Evolutionary conservation across 1,284 basidiomycete species (phyloP).

Genomic region (Anthracocystis setariae): DNA sequence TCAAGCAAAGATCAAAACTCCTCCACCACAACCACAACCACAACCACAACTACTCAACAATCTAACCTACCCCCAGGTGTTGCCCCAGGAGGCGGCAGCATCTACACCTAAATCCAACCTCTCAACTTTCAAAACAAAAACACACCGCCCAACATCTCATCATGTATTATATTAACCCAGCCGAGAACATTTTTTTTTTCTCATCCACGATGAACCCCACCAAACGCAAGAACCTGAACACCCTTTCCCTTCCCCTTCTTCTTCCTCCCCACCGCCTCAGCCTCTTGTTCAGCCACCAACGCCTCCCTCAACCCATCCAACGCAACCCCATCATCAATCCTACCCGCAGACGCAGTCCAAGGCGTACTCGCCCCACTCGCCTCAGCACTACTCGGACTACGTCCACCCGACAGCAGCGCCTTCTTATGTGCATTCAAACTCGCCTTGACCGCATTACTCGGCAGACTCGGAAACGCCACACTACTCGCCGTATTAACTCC

Average conservation of each 20-base stretch:
- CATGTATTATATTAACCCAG: not conserved
- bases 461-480: constrained; percentile 56
- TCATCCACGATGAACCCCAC: constrained; percentile 48
- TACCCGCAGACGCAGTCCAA: constrained; percentile 12
- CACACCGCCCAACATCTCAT: too few species aligned
- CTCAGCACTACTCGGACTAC: not conserved
- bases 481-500: constrained; percentile 29
- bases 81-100: constrained; percentile 40
- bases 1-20: not conserved
- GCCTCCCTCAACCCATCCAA: constrained; percentile 35
- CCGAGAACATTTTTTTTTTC: not conserved
- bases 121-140: too few species aligned
- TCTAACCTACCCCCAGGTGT: constrained; percentile 32
- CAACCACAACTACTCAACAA: not conserved
- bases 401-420: constrained; percentile 38
- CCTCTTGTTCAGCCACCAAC: constrained; percentile 15
- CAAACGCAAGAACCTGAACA: constrained; percentile 46
- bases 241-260: constrained; percentile 46
- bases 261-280: not conserved
- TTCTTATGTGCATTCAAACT: constrained; percentile 60
- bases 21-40: not conserved
- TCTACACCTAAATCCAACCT: constrained; percentile 20
- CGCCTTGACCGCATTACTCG: constrained; percentile 43
- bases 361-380: constrained; percentile 18
- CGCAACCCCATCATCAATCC: constrained; percentile 32